phyloP scores from a whole-genome alignment of 163 green algal genomes.

The Trebouxia gelatinosa region DNA sequence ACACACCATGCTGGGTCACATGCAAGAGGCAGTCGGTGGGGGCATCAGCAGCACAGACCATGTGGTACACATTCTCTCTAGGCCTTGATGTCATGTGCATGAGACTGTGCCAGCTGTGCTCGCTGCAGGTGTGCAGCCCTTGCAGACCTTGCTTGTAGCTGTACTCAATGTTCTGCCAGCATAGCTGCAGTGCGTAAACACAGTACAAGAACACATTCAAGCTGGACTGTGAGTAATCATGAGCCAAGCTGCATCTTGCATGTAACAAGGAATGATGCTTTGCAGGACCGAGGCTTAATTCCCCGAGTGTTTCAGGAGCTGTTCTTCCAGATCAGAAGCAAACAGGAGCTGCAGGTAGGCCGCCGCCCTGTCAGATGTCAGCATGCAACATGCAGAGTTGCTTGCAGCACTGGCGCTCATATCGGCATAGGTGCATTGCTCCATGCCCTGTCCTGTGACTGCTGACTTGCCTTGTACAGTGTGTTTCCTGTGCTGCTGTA shows the following conservation, averaged over 20 bases:
- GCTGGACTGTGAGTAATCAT: not conserved
- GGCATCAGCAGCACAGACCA: not conserved
- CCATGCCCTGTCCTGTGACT: too few relatives aligned
- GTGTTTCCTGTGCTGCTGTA: too few relatives aligned
- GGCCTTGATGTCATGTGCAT: not conserved
- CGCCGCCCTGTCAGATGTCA: too few relatives aligned
- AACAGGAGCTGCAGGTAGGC: conserved; percentile 39
- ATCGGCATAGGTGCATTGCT: too few relatives aligned
- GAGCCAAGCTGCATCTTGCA: not conserved
- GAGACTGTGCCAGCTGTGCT: not conserved
- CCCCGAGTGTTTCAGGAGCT: conserved; percentile 82
- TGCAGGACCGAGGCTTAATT: conserved; percentile 66
- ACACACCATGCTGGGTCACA: conserved; percentile 70
- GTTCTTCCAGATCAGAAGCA: conserved; percentile 63
- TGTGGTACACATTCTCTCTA: not conserved
- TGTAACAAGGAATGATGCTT: not conserved
- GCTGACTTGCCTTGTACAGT: too few relatives aligned
- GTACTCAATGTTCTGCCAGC: not conserved
- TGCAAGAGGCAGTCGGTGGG: not conserved
- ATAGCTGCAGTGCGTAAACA: not conserved
- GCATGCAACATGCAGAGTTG: too few relatives aligned
- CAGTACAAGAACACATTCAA: not conserved
- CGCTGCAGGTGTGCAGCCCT: not conserved
- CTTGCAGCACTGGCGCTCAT: too few relatives aligned
- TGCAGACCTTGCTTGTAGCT: not conserved